A percentile compares a stretch with the other conserved stretches of the same genome.
Evolutionary conservation across 2,329 filamentous ascomycete genomes (phyloP).

Genomic region (Fusarium haematococcum): DNA sequence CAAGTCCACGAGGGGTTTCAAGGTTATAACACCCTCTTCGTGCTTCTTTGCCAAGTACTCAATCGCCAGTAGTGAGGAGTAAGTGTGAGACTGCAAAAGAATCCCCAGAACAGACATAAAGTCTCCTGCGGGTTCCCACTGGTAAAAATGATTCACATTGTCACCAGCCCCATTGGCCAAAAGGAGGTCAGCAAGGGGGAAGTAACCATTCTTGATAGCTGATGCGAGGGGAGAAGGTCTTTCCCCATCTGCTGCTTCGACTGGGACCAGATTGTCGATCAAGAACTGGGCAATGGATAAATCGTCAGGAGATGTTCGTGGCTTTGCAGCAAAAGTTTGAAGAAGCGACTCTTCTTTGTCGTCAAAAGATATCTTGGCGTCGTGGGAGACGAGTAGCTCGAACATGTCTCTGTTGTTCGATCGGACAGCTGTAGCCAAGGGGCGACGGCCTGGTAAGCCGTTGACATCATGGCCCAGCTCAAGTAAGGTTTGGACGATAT

Average conservation of each 20-base stretch:
- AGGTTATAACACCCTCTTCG: background rate
- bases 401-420: slow-evolving; percentile 3
- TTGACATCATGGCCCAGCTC: background rate
- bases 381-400: background rate
- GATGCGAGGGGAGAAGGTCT: background rate
- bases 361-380: background rate
- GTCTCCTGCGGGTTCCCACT: background rate
- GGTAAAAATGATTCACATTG: background rate
- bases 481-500: background rate
- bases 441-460: background rate
- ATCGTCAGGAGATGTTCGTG: background rate
- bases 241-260: background rate
- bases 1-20: background rate
- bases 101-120: background rate
- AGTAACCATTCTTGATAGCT: background rate
- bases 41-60: slow-evolving; percentile 4
- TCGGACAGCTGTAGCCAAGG: background rate
- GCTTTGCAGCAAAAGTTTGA: background rate
- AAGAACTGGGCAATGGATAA: background rate
- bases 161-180: slow-evolving; percentile 1
- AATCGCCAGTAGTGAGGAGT: background rate
- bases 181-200: background rate
- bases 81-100: background rate
- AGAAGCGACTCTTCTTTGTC: background rate
- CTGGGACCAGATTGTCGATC: background rate